These are phyloP conservation scores for Pseudonitzschia pungens DNA, from an alignment of 108 stramenopile species.

Conservation along the genomic window DNA sequence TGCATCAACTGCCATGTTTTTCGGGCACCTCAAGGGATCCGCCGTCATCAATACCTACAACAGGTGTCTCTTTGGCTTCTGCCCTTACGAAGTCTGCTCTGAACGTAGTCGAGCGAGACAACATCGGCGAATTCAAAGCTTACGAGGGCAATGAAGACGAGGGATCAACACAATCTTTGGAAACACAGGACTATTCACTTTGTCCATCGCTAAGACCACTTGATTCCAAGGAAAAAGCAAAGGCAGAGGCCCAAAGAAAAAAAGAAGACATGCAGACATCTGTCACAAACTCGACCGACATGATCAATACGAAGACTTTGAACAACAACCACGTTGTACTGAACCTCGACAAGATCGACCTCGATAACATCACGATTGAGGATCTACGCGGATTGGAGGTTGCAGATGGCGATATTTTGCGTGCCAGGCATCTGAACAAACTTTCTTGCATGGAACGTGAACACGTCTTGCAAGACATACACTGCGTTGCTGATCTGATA, in stretches of 20 bases:
- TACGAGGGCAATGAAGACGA: not conserved
- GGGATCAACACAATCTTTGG: not conserved
- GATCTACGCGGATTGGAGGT: conserved; percentile 1
- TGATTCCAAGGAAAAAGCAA: no score
- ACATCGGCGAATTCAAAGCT: not conserved
- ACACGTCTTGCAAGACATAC: conserved; percentile 25
- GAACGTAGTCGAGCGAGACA: not conserved
- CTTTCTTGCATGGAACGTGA: conserved; percentile 24
- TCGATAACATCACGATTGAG: conserved; percentile 2
- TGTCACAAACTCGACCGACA: not conserved
- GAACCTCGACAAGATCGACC: not conserved
- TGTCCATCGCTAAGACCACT: no score
- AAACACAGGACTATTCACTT: no score
- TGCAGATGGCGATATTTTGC: conserved; percentile 10
- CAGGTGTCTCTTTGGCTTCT: not conserved
- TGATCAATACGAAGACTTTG: no score
- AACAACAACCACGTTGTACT: not conserved
- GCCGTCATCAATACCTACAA: not conserved
- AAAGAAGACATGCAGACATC: not conserved
- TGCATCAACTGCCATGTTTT: not conserved
- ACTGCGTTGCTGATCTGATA: conserved; percentile 24
- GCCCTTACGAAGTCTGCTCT: not conserved
- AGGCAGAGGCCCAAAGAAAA: not conserved
- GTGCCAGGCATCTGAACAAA: conserved; percentile 13
- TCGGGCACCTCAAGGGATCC: not conserved